Conservation (phyloP, 768 basidiomycete genomes). For the Tulasnella sp. region DNA sequence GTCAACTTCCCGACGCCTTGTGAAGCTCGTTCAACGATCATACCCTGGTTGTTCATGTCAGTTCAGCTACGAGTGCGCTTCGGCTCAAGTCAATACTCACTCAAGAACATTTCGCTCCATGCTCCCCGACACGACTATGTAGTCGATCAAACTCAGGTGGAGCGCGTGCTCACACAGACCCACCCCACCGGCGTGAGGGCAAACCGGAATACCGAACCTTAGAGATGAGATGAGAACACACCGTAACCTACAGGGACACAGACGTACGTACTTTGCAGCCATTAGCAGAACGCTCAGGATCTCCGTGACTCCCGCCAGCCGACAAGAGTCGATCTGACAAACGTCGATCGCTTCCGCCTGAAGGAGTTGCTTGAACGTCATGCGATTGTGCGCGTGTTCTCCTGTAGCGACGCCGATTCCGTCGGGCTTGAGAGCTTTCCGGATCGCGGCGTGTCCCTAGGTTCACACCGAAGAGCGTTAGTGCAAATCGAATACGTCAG, state of each 20-base stretch:
- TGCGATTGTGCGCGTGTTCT: slow-evolving; percentile 33
- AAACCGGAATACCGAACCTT: slow-evolving; percentile 26
- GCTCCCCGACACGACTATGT: slow-evolving; percentile 31
- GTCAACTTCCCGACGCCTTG: neutral
- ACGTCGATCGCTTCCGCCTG: slow-evolving; percentile 35
- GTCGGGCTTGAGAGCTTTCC: slow-evolving; percentile 26
- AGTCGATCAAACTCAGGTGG: slow-evolving; percentile 28
- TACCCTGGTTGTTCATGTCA: neutral
- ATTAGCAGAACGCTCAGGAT: slow-evolving; percentile 33
- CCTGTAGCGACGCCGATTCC: slow-evolving; percentile 34
- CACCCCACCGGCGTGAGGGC: slow-evolving; percentile 35
- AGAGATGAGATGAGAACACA: neutral
- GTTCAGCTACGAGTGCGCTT: neutral
- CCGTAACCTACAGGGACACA: neutral
- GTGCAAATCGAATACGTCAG: slow-evolving; percentile 24
- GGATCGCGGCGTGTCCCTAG: slow-evolving; percentile 24
- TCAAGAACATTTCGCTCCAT: slow-evolving; percentile 34
- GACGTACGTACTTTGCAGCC: slow-evolving; percentile 26
- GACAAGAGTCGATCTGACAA: slow-evolving; percentile 34
- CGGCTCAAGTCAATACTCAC: slow-evolving; percentile 16
- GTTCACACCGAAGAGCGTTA: neutral
- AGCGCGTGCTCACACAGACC: slow-evolving; percentile 33
- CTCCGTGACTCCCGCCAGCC: slow-evolving; percentile 32
- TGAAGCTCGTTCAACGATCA: neutral
- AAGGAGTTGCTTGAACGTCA: slow-evolving; percentile 34